phyloP scores from a whole-genome alignment of 306 rosid species.

The Vigna trinervia region DNA sequence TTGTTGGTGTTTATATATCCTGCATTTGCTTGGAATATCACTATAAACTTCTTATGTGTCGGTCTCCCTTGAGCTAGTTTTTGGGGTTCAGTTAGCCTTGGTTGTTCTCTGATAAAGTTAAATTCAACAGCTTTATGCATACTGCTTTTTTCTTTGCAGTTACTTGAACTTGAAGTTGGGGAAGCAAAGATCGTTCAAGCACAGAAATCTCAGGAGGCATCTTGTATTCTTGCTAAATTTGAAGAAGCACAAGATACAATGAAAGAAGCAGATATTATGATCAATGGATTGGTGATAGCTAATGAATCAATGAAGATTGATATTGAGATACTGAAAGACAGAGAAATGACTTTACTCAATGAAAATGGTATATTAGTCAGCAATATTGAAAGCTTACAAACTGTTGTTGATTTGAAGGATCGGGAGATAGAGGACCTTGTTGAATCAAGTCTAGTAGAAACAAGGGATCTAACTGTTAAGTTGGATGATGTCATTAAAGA shows the following conservation, averaged over 20 bases:
- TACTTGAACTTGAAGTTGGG: conserved; percentile 75
- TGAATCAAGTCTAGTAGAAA: conserved; percentile 61
- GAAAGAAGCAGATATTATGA: conserved; percentile 81
- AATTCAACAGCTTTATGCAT: conserved; percentile 16
- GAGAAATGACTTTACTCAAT: conserved; percentile 49
- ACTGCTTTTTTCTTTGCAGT: conserved; percentile 50
- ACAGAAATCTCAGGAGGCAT: conserved; percentile 76
- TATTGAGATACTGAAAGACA: conserved; percentile 55
- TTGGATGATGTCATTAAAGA: conserved; percentile 66
- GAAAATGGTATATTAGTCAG: conserved; percentile 57
- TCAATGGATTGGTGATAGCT: conserved; percentile 73
- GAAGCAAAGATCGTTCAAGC: conserved; percentile 70
- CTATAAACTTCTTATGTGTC: background rate
- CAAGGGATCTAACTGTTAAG: conserved; percentile 59
- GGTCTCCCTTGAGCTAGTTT: background rate
- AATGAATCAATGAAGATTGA: conserved; percentile 83
- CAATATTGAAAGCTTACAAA: conserved; percentile 71
- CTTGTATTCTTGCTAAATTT: conserved; percentile 80
- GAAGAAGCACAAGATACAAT: conserved; percentile 83
- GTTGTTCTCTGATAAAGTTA: conserved; percentile 1
- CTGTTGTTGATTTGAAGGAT: conserved; percentile 56
- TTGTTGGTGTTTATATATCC: conserved; percentile 11
- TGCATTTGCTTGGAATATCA: background rate
- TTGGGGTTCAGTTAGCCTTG: background rate
- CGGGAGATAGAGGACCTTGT: conserved; percentile 62